Base-by-base conservation (phyloP, 176 grass and related monocot species). In the Avena insularis region DNA sequence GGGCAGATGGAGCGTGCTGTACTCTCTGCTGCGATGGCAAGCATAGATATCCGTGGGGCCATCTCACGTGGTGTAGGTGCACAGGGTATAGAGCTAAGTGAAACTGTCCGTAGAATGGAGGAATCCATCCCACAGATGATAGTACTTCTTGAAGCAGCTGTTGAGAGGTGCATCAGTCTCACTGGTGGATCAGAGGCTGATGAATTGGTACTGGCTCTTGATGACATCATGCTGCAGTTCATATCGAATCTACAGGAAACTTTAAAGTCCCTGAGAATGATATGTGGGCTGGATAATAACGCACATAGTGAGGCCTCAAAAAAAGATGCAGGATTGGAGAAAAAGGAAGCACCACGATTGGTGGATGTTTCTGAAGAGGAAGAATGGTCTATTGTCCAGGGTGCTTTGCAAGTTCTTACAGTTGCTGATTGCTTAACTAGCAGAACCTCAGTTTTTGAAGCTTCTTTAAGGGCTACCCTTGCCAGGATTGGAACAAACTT, bases 361-460 rank as follows among this genome's bases (percentile, higher is more conserved):
- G 59, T 83, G 49, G 92, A 95, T 92, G 90, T 96, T 51, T 99
- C 94, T 57, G 97, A 99, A 84, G 97, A 99, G 85, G 97, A 99
- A 82, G 97, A 99, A 84, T 99, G 97, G 97, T 94, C 94, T 47
- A 96, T 99, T 90, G 94, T 99, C 62, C 97, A 99, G 90, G 97
- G 94, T 74, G 89, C 94, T 86, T 85, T 99, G 77, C 97, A 99
- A 85, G 92, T 99, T 89, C 92, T 99, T 86, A 99, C 94, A 68
- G 94, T 99, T 79, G 97, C 91, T 57, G 97, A 99, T 88, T 99
- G 92, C 88, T 83, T 99, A 86, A 96, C 91, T 5, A 93, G 85
- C 79, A 85, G 97, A 76, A 90, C 97, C 48, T 96, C 97, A 63
- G 94, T 99, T 76, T 99, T 99, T 83, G 97, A 99, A 83, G 97